phyloP scores from a whole-genome alignment of 352 stramenopile species.

The Phytophthora pisi region DNA sequence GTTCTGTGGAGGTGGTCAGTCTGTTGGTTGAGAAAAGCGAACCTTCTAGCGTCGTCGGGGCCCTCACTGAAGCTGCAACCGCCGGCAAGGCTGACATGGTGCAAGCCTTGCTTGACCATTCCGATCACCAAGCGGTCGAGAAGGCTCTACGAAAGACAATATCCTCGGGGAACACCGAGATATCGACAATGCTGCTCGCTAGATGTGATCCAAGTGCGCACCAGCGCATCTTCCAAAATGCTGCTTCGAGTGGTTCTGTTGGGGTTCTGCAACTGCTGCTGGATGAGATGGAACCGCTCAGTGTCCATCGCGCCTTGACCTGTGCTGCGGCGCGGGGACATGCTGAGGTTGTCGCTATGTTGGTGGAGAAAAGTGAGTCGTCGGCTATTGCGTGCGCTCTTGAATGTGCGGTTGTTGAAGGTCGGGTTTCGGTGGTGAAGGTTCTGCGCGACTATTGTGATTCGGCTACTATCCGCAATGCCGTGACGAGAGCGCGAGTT shows the following conservation, averaged over 20 bases:
- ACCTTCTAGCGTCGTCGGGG: not conserved
- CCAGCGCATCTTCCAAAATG: not conserved
- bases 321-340: not conserved
- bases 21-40: not conserved
- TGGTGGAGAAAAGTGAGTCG: not conserved
- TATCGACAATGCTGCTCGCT: not conserved
- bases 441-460: not conserved
- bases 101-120: not conserved
- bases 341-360: not conserved
- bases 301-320: not conserved
- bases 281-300: not conserved
- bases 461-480: not conserved
- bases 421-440: not conserved
- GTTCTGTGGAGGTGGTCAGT: not conserved
- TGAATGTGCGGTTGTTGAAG: not conserved
- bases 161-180: not conserved
- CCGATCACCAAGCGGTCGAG: not conserved
- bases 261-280: not conserved
- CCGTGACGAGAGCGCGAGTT: not conserved
- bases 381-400: not conserved
- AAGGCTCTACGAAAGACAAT: not conserved
- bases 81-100: not conserved
- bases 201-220: not conserved
- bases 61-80: not conserved
- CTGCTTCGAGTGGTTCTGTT: not conserved